Percentiles rank a stretch among this genome's conserved stretches.
These are phyloP conservation scores for Alternaria dauci DNA, from an alignment of 2,329 filamentous ascomycete genomes.

Conservation along the genomic window DNA sequence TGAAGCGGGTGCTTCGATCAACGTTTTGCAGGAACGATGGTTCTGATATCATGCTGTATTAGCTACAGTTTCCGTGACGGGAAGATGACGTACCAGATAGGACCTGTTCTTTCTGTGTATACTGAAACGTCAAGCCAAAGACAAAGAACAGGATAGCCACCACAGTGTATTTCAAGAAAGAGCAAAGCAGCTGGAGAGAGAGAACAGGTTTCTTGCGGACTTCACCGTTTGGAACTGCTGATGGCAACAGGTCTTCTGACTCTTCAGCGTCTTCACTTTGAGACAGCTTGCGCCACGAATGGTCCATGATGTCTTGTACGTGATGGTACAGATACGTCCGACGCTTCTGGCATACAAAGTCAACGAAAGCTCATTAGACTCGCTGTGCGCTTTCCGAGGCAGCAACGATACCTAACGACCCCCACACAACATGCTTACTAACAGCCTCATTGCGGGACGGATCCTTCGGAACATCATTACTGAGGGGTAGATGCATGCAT, in stretches of 20 bases:
- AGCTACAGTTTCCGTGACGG: neutral
- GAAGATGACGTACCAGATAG: constrained; percentile 1
- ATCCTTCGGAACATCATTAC: neutral
- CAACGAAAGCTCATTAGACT: neutral
- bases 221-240: neutral
- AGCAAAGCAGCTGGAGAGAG: neutral
- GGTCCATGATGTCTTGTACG: neutral
- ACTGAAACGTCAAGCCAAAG: neutral
- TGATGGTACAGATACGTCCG: neutral
- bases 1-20: neutral
- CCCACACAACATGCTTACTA: neutral
- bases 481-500: neutral
- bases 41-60: neutral
- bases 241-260: neutral
- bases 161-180: neutral
- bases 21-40: neutral
- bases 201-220: neutral
- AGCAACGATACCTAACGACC: neutral
- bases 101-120: neutral
- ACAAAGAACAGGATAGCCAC: neutral
- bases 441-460: neutral
- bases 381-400: neutral
- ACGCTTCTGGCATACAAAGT: neutral
- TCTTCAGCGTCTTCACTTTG: neutral
- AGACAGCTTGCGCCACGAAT: neutral